phyloP scores from a whole-genome alignment of 2,329 filamentous ascomycete genomes.

The Onygenales sp. region DNA sequence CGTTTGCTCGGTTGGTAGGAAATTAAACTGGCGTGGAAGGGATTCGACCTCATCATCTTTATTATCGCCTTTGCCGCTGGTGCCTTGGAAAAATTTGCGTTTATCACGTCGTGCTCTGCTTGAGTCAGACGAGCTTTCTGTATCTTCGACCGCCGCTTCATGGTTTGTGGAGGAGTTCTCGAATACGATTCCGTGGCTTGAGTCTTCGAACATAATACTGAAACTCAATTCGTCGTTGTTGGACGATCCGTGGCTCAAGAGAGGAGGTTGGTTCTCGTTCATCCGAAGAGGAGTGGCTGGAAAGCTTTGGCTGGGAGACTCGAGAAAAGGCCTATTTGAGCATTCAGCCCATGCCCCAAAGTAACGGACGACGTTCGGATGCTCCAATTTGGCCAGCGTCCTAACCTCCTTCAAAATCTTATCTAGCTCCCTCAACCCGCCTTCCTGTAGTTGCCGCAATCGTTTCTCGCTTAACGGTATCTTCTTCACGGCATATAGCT shows the following conservation, averaged over 20 bases:
- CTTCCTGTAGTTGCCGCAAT: constrained; percentile 42
- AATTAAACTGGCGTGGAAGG: constrained; percentile 34
- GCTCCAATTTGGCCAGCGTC: constrained; percentile 52
- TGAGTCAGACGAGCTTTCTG: constrained; percentile 10
- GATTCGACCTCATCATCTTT: constrained; percentile 42
- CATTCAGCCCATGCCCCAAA: constrained; percentile 56
- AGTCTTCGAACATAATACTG: constrained; percentile 33
- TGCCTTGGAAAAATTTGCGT: constrained; percentile 2
- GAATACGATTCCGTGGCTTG: constrained; percentile 18
- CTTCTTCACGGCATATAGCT: constrained; percentile 57
- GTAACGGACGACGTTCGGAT: constrained; percentile 59
- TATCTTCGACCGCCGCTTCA: constrained; percentile 12
- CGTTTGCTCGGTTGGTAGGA: constrained; percentile 21
- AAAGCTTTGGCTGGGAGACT: neutral
- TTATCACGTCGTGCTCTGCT: constrained; percentile 5
- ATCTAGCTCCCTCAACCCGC: constrained; percentile 46
- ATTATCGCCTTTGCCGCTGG: constrained; percentile 4
- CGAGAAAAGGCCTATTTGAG: neutral
- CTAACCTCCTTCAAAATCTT: constrained; percentile 51
- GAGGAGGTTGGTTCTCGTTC: neutral
- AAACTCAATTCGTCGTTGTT: constrained; percentile 21
- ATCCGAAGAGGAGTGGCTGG: neutral
- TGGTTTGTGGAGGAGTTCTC: constrained; percentile 13
- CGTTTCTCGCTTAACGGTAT: constrained; percentile 48
- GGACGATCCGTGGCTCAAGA: constrained; percentile 9